phyloP scores from a whole-genome alignment of 2,329 filamentous ascomycete species.

The Calonectria leucothoes region DNA sequence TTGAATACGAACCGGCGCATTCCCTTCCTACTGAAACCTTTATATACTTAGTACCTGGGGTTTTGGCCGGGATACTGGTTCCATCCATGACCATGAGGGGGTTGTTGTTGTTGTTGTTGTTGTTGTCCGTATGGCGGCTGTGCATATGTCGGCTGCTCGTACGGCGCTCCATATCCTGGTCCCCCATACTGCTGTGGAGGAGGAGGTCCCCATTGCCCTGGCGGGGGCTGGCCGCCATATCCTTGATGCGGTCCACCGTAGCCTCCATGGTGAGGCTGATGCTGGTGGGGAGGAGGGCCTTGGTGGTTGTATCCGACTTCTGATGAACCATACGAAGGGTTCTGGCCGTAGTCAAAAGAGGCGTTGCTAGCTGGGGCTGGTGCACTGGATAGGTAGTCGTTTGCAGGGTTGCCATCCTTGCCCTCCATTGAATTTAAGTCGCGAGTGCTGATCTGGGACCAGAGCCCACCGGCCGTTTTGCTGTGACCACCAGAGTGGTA shows the following conservation, averaged over 20 bases:
- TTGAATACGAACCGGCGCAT: not conserved
- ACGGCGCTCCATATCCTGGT: conserved; percentile 37
- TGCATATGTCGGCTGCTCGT: conserved; percentile 38
- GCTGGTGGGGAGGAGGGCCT: conserved; percentile 42
- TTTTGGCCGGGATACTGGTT: conserved; percentile 53
- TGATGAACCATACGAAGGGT: conserved; percentile 44
- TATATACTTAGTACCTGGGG: conserved; percentile 45
- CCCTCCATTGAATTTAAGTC: conserved; percentile 68
- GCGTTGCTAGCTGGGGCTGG: conserved; percentile 49
- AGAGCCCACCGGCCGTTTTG: conserved; percentile 69
- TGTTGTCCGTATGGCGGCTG: conserved; percentile 38
- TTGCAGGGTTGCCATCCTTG: conserved; percentile 52
- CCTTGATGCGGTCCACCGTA: conserved; percentile 40
- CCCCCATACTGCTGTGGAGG: conserved; percentile 45
- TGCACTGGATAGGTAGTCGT: conserved; percentile 53
- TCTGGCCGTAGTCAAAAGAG: conserved; percentile 56
- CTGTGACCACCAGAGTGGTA: conserved; percentile 62
- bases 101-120: too few relatives aligned
- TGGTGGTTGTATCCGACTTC: conserved; percentile 38
- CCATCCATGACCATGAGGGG: conserved; percentile 43
- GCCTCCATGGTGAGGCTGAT: conserved; percentile 48
- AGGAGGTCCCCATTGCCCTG: conserved; percentile 43
- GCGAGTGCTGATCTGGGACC: conserved; percentile 70
- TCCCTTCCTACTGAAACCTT: not conserved
- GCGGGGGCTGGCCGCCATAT: conserved; percentile 42